A percentile compares a stretch with the other conserved stretches of the same genome.
These are phyloP conservation scores for Shiraia sp. DNA, from an alignment of 2,329 filamentous ascomycete species.

Conservation along the genomic window DNA sequence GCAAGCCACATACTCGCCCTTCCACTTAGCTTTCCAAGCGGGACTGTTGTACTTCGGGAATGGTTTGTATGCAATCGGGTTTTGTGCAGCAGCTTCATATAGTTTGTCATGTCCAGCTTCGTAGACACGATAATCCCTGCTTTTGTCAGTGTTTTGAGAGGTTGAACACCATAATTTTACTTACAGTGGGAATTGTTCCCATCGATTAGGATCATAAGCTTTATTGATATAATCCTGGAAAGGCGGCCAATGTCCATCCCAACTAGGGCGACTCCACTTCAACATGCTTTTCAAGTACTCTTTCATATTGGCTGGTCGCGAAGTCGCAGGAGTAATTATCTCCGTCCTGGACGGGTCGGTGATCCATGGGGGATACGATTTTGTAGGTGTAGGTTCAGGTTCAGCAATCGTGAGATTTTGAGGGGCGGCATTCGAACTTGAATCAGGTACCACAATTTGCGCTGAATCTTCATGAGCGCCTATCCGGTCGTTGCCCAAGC, in stretches of 20 bases:
- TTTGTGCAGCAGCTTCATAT: conserved; percentile 22
- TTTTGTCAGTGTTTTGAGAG: conserved; percentile 1
- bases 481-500: conserved; percentile 10
- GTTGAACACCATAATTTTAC: not conserved
- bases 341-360: conserved; percentile 21
- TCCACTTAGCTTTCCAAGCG: conserved; percentile 60
- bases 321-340: conserved; percentile 17
- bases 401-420: too few relatives aligned
- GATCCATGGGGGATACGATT: conserved; percentile 29
- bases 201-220: conserved; percentile 54
- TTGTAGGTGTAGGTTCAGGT: conserved; percentile 8
- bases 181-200: conserved; percentile 50
- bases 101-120: conserved; percentile 40
- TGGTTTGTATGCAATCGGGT: conserved; percentile 66
- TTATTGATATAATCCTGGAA: conserved; percentile 48
- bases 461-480: conserved; percentile 25
- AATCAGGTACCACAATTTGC: conserved; percentile 23
- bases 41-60: conserved; percentile 71
- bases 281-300: conserved; percentile 49
- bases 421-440: conserved; percentile 4
- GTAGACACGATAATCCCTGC: conserved; percentile 47
- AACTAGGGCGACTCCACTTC: conserved; percentile 46
- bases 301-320: conserved; percentile 29
- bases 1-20: conserved; percentile 66
- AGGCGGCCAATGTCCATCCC: conserved; percentile 49